phyloP scores from a whole-genome alignment of 1,284 basidiomycete genomes.

The Ustilago loliicola region DNA sequence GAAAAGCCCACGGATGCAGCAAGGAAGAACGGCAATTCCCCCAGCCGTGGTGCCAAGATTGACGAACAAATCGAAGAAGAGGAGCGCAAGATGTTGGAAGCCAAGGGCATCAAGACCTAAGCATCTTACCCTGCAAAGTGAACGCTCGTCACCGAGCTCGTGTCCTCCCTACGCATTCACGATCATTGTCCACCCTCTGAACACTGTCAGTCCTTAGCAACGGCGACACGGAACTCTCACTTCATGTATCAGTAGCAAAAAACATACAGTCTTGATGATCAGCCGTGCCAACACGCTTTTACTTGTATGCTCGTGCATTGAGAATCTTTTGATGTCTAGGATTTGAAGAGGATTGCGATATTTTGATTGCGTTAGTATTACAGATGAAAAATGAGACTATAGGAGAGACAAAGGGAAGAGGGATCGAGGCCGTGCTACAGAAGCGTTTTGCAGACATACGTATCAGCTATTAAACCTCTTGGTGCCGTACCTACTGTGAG shows the following conservation, averaged over 20 bases:
- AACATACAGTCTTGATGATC: constrained; percentile 1
- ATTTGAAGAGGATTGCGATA: background rate
- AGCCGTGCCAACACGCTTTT: constrained; percentile 2
- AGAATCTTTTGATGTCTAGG: no score
- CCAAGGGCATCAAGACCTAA: constrained; percentile 60
- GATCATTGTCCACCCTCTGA: background rate
- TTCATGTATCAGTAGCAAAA: constrained; percentile 20
- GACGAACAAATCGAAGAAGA: constrained; percentile 76
- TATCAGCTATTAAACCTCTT: constrained; percentile 7
- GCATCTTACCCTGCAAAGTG: background rate
- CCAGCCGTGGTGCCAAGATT: constrained; percentile 76
- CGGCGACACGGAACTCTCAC: background rate
- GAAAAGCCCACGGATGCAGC: constrained; percentile 56
- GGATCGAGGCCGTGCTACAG: background rate
- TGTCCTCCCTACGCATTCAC: background rate
- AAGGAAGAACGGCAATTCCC: constrained; percentile 75
- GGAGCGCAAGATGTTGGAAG: constrained; percentile 67
- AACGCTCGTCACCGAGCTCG: background rate
- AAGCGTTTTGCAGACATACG: background rate
- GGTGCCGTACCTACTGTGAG: constrained; percentile 1
- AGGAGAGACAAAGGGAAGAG: background rate
- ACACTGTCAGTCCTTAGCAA: background rate
- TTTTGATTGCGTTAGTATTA: constrained; percentile 1
- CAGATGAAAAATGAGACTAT: background rate
- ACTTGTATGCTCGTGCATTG: background rate